Evolutionary conservation across 208 protist genomes (phyloP).

Genomic region (Trypanosoma avium): DNA sequence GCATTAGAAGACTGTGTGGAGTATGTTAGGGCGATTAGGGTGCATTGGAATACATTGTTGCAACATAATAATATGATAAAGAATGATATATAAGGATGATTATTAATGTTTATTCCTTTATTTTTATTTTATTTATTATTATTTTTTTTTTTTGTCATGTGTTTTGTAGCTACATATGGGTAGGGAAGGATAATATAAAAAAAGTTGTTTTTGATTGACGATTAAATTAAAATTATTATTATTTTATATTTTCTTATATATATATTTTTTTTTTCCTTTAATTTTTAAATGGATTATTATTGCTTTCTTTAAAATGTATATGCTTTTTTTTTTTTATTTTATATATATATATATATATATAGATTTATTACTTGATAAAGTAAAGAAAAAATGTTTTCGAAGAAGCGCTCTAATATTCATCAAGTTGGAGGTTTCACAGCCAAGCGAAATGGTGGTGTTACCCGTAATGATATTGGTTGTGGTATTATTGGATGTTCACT

Average conservation of each 20-base stretch:
- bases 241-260: no score
- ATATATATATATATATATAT: neutral
- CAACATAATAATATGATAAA: no score
- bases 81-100: no score
- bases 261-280: neutral
- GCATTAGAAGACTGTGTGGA: slow-evolving; percentile 27
- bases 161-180: no score
- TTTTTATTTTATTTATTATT: neutral
- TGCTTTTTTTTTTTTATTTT: neutral
- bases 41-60: slow-evolving; percentile 8
- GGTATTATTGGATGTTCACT: slow-evolving; percentile 57
- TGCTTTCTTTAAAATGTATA: neutral
- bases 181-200: no score
- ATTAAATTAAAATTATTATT: no score
- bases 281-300: neutral
- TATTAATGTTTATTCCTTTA: no score
- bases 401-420: slow-evolving; percentile 59
- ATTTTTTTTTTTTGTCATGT: no score
- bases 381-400: slow-evolving; percentile 67
- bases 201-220: no score
- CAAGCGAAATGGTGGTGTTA: slow-evolving; percentile 29
- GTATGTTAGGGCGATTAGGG: slow-evolving; percentile 30
- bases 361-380: neutral
- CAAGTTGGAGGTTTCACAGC: slow-evolving; percentile 35
- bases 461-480: slow-evolving; percentile 83